These are phyloP conservation scores for Allantophomopsis cytisporea DNA, from an alignment of 2,329 filamentous ascomycete species.

Conservation along the genomic window DNA sequence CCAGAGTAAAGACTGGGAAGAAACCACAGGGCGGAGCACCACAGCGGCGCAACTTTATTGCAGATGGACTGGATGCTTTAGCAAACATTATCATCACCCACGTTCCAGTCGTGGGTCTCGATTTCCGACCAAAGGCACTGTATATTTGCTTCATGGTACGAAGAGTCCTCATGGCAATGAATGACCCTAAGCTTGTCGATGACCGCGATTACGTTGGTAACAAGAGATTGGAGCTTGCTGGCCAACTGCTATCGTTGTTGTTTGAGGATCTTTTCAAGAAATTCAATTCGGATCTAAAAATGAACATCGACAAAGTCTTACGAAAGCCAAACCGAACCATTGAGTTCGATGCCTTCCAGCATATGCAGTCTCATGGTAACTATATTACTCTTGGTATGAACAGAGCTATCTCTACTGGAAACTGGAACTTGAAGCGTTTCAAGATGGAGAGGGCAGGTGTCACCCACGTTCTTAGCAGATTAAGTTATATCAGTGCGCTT, in stretches of 20 bases:
- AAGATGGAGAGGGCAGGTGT: slow-evolving; percentile 97
- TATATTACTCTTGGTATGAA: slow-evolving; percentile 90
- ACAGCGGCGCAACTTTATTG: slow-evolving; percentile 64
- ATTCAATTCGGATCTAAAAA: slow-evolving; percentile 78
- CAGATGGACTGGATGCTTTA: slow-evolving; percentile 86
- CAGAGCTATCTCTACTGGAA: slow-evolving; percentile 90
- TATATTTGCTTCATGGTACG: slow-evolving; percentile 97
- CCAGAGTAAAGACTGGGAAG: slow-evolving; percentile 74
- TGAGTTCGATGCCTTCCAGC: slow-evolving; percentile 74
- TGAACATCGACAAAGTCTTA: slow-evolving; percentile 87
- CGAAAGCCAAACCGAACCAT: slow-evolving; percentile 87
- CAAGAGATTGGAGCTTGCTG: slow-evolving; percentile 88
- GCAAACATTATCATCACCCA: slow-evolving; percentile 91
- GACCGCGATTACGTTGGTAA: slow-evolving; percentile 97
- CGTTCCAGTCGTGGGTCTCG: slow-evolving; percentile 78
- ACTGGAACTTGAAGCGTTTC: slow-evolving; percentile 96
- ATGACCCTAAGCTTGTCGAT: slow-evolving; percentile 80
- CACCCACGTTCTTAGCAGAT: slow-evolving; percentile 85
- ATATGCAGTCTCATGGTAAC: slow-evolving; percentile 73
- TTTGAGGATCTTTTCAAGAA: slow-evolving; percentile 98
- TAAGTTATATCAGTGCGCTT: slow-evolving; percentile 92
- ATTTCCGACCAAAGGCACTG: slow-evolving; percentile 93
- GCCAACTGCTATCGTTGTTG: slow-evolving; percentile 81
- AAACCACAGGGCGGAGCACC: slow-evolving; percentile 34
- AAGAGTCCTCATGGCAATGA: slow-evolving; percentile 87